Conservation (phyloP, 2,329 filamentous ascomycete species). For the Sclerotinia glacialis region DNA sequence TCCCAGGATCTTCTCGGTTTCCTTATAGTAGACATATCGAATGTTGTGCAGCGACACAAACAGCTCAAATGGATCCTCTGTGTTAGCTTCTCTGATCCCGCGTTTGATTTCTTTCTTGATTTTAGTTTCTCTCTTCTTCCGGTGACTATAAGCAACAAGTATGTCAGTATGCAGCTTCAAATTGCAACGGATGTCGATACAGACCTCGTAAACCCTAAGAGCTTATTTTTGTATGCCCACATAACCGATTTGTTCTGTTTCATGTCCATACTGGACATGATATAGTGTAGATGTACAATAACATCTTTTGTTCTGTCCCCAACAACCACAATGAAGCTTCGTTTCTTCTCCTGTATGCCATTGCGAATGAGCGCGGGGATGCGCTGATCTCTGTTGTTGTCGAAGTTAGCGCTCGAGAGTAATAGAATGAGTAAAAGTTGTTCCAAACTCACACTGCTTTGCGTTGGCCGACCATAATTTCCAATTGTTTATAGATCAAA, state of each 20-base stretch:
- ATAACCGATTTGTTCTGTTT: slow-evolving; percentile 95
- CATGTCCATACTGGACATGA: slow-evolving; percentile 84
- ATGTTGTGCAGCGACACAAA: slow-evolving; percentile 97
- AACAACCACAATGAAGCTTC: slow-evolving; percentile 96
- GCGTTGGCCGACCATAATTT: slow-evolving; percentile 30
- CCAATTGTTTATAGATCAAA: slow-evolving; percentile 4
- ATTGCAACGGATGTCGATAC: slow-evolving; percentile 24
- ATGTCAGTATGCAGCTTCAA: slow-evolving; percentile 11
- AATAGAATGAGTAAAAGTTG: slow-evolving; percentile 22
- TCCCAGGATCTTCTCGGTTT: slow-evolving; percentile 96
- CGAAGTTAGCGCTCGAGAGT: background rate
- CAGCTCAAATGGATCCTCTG: slow-evolving; percentile 92
- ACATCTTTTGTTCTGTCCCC: slow-evolving; percentile 94
- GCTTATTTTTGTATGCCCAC: slow-evolving; percentile 98
- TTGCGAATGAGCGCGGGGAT: slow-evolving; percentile 90
- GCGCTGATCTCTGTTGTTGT: slow-evolving; percentile 67
- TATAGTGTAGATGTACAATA: slow-evolving; percentile 91
- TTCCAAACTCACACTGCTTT: slow-evolving; percentile 36
- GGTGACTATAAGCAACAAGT: slow-evolving; percentile 59
- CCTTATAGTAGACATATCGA: slow-evolving; percentile 99
- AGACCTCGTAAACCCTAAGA: slow-evolving; percentile 82
- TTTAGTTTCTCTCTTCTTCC: slow-evolving; percentile 96
- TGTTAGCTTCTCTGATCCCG: slow-evolving; percentile 86
- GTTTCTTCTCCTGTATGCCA: slow-evolving; percentile 91
- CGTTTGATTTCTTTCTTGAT: slow-evolving; percentile 98